Evolutionary conservation across 768 basidiomycete genomes (phyloP).

Genomic region (Austroboletus festivus): DNA sequence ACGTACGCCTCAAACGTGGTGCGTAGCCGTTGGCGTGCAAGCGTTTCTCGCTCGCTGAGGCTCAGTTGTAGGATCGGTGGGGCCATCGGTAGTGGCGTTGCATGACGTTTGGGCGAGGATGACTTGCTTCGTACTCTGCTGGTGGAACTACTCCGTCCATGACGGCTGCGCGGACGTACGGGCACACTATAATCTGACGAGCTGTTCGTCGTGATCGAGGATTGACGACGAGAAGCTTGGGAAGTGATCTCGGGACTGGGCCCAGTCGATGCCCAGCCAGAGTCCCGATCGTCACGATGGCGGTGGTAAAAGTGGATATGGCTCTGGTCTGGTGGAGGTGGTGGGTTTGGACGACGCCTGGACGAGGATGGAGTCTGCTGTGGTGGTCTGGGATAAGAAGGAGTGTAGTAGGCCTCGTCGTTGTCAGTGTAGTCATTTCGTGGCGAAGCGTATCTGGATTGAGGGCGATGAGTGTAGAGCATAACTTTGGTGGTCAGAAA

Average conservation of each 20-base stretch:
- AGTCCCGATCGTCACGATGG: conserved; percentile 23
- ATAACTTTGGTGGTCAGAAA: not conserved
- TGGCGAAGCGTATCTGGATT: not conserved
- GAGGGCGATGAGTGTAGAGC: conserved; percentile 3
- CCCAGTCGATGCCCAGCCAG: conserved; percentile 6
- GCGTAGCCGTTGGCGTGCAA: conserved; percentile 20
- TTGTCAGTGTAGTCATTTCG: conserved; percentile 13
- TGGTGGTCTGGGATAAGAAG: conserved; percentile 7
- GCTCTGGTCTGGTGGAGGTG: conserved; percentile 8
- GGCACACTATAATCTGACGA: conserved; percentile 18
- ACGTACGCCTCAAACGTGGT: conserved; percentile 24
- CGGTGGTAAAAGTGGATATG: conserved; percentile 13
- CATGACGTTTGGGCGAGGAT: conserved; percentile 19
- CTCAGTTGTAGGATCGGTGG: conserved; percentile 16
- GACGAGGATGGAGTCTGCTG: conserved; percentile 5
- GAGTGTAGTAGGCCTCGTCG: conserved; percentile 16
- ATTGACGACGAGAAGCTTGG: conserved; percentile 16
- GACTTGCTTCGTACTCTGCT: conserved; percentile 17
- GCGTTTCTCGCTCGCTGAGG: conserved; percentile 19
- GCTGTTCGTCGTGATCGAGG: conserved; percentile 17
- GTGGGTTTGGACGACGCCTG: conserved; percentile 18
- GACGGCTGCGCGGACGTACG: conserved; percentile 16
- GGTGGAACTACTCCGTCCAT: conserved; percentile 18
- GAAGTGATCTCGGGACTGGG: conserved; percentile 12
- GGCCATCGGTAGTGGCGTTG: conserved; percentile 13